Base-by-base conservation (phyloP, 805 yeast genomes). In the Ogataea methylovora region DNA sequence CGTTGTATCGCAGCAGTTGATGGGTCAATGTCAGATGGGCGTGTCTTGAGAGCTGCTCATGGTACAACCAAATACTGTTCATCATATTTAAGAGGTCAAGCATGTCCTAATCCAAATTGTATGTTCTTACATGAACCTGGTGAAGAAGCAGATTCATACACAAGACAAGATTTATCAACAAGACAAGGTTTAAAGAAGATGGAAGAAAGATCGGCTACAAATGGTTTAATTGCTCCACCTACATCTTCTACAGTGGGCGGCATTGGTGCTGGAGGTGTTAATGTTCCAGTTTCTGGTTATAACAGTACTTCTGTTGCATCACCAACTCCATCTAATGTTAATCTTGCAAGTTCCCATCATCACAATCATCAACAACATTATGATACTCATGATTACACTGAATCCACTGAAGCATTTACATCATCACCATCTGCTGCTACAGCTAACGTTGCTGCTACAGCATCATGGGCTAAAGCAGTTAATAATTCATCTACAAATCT, bases 51-150 rank as follows among this genome's bases (percentile, higher is more conserved):
- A 41, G 98, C 98, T 12, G 97, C 97, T 0, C 94, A 88, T 58
- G 99, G 99, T 54, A 92, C 98, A 4, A 92, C 99, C 10, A 92
- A 92, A 60, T 92, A 92, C 64, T 92, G 99, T 58, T 85, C 95
- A n/a, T 82, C 95, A 3, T 92, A 92, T 54, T 65, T 92, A 43
- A 73, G 97, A 46, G 97, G 96, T 24, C 94, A 85, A 56, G 81
- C 92, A 8, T 92, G 99, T 63, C 98, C 95, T 39, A 92, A 92
- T 60, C 97, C 97, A 42, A 86, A 87, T 53, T 92, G 99, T 70
- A 92, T 92, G 98, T 92, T 92, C 52, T 69, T 92, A 50, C 99
- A 92, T 58, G 98, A 92, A 60, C 98, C 98, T 6, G 98, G 99
- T 39, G 99, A 92, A 65, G 98, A 92, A 58, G 97, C 97, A 2